Evolutionary conservation across 1,284 basidiomycete species (phyloP).

Genomic region (Trichosporon sp.): DNA sequence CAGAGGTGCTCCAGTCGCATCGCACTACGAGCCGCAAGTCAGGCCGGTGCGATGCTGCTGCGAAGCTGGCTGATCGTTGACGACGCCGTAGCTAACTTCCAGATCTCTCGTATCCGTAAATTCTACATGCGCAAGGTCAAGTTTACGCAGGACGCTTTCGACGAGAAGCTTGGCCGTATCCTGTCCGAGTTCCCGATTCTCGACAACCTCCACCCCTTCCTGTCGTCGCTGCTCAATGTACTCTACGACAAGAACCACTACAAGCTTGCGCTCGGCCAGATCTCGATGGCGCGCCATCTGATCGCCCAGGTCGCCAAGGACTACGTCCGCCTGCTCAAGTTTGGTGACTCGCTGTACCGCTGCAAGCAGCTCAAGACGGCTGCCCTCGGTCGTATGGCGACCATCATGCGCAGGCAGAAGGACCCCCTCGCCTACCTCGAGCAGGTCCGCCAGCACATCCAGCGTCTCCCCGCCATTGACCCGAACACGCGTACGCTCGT

Average conservation of each 20-base stretch:
- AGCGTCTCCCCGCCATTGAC: conserved; percentile 85
- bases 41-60: neutral
- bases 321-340: conserved; percentile 89
- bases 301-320: conserved; percentile 95
- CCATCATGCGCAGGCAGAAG: conserved; percentile 93
- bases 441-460: conserved; percentile 95
- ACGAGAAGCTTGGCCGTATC: conserved; percentile 92
- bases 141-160: conserved; percentile 96
- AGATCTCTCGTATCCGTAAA: conserved; percentile 61
- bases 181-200: conserved; percentile 94
- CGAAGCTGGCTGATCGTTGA: neutral
- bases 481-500: conserved; percentile 93
- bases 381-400: conserved; percentile 93
- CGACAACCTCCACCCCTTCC: conserved; percentile 92
- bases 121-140: conserved; percentile 99
- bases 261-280: conserved; percentile 91
- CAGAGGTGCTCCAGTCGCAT: neutral
- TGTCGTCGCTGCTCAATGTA: conserved; percentile 88
- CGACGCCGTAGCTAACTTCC: conserved; percentile 58
- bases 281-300: conserved; percentile 85
- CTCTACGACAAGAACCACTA: conserved; percentile 98
- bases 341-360: conserved; percentile 89
- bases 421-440: conserved; percentile 93
- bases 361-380: conserved; percentile 96
- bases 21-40: neutral